Base-by-base conservation (phyloP, 2,329 filamentous ascomycete genomes). In the Alternaria brassicae region DNA sequence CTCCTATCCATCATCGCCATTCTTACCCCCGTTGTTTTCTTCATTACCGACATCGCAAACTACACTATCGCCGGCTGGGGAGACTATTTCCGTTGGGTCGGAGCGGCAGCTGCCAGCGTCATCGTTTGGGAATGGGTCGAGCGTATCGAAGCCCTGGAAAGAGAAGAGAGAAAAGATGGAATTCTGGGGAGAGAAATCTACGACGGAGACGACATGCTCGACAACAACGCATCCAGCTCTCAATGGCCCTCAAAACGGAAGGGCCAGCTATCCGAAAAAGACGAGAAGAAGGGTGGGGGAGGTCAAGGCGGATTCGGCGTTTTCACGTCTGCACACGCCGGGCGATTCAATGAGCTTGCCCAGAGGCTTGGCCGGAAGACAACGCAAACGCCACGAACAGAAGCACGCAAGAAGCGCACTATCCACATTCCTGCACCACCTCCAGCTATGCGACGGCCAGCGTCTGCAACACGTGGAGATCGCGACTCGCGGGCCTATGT, bases 41-140 rank as follows among this genome's bases (percentile, higher is more conserved):
- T 97, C 76, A 91, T 97, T 58, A 83, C 96, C 67, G 93, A 97
- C 74, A 93, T 97, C 48, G 89, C 90, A 8, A 89, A 94, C 70
- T 90, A 92, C 25, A 88, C 92, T 61, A 89, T 97, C 61, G 91
- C 91, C 37, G 92, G 91, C 8, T 97, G 93, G 93, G 93, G 93
- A 73, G 93, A 96, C 72, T 97, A 97, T 73, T 93, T 97, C 44
- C 85, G 93, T 71, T 97, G 93, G 93, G 93, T 97, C n/a, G 93
- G 93, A 47, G 93, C 93, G 1, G 93, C 93, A 0, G 93, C 93
- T 1, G 93, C 93, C 27, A 96, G 92, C 78, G 93, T 97, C n/a
- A 91, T 97, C 21, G 93, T 97, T 2, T 97, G 93, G 93, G 93
- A 97, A 78, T 97, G 93, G 93, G 93, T 97, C 3, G 93, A 97